Evolutionary conservation across 2,329 filamentous ascomycete genomes (phyloP).

Genomic region (Talaromyces sp.): DNA sequence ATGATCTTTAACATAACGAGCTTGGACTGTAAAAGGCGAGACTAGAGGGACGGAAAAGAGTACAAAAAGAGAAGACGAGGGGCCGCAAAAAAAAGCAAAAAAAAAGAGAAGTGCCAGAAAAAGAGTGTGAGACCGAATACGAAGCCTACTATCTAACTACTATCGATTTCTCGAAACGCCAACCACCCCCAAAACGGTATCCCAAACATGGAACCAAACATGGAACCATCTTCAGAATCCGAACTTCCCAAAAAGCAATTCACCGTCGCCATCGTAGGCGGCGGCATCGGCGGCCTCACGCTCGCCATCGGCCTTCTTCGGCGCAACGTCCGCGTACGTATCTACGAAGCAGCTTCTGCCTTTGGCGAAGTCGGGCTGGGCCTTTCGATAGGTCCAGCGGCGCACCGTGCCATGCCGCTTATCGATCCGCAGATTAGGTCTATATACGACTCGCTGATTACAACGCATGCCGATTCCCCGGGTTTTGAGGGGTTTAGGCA

Average conservation of each 20-base stretch:
- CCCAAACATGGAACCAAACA: conserved; percentile 2
- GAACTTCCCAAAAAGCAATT: conserved; percentile 34
- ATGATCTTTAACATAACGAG: too few relatives aligned
- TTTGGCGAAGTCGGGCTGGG: conserved; percentile 62
- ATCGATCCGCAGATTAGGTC: conserved; percentile 45
- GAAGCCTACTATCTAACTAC: background rate
- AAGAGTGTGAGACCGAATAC: background rate
- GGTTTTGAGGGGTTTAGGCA: conserved; percentile 32
- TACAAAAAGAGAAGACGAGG: background rate
- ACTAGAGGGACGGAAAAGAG: background rate
- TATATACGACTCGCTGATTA: conserved; percentile 35
- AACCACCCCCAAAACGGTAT: background rate
- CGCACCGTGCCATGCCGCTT: conserved; percentile 54
- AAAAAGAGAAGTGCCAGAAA: background rate
- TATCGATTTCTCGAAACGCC: background rate
- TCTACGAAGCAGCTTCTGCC: conserved; percentile 57
- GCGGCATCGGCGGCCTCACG: conserved; percentile 58
- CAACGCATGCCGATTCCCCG: conserved; percentile 31
- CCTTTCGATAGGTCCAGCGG: conserved; percentile 57
- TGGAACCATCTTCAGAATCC: background rate
- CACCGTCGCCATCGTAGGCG: conserved; percentile 58
- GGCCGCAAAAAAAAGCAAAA: background rate
- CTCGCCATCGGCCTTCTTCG: conserved; percentile 54
- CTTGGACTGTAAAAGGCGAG: background rate
- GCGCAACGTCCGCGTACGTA: conserved; percentile 47